Percentiles rank a stretch among this genome's conserved stretches.
These are phyloP conservation scores for Narthecium ossifragum DNA, from an alignment of 106 monocot genomes.

Conservation along the genomic window DNA sequence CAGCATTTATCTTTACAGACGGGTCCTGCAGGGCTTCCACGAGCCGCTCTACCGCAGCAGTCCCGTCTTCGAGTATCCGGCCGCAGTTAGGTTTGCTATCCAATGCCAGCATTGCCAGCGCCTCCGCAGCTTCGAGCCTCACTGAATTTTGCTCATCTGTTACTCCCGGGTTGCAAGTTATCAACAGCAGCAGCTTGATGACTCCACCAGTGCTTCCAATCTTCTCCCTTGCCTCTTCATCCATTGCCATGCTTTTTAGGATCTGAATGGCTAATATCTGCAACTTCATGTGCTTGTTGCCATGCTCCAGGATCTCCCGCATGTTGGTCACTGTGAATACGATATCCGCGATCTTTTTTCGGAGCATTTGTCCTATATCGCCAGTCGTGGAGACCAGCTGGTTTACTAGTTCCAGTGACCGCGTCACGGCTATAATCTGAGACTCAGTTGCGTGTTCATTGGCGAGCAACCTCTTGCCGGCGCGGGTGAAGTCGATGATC, in stretches of 20 bases:
- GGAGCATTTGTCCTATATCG: constrained; percentile 31
- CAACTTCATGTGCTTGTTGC: constrained; percentile 33
- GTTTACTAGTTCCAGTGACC: constrained; percentile 35
- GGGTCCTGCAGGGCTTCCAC: constrained; percentile 23
- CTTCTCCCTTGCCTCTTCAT: constrained; percentile 36
- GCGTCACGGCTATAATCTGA: constrained; percentile 24
- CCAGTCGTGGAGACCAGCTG: constrained; percentile 41
- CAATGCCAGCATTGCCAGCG: constrained; percentile 59
- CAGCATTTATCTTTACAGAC: constrained; percentile 20
- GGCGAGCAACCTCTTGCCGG: constrained; percentile 14
- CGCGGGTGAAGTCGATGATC: constrained; percentile 50
- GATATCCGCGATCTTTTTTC: constrained; percentile 37
- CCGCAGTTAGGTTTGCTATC: constrained; percentile 49
- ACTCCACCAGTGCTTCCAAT: constrained; percentile 56
- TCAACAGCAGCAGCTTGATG: constrained; percentile 30
- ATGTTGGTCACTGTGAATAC: constrained; percentile 58
- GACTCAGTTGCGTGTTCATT: constrained; percentile 16
- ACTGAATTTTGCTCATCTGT: constrained; percentile 14
- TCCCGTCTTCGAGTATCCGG: constrained; percentile 22
- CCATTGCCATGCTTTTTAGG: constrained; percentile 50
- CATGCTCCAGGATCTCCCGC: constrained; percentile 48
- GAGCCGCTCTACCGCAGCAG: constrained; percentile 27
- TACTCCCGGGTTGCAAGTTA: constrained; percentile 19
- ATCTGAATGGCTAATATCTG: constrained; percentile 58
- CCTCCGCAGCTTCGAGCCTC: constrained; percentile 57